Conservation (phyloP, 2,329 filamentous ascomycete genomes). For the Chaetomium strumarium region DNA sequence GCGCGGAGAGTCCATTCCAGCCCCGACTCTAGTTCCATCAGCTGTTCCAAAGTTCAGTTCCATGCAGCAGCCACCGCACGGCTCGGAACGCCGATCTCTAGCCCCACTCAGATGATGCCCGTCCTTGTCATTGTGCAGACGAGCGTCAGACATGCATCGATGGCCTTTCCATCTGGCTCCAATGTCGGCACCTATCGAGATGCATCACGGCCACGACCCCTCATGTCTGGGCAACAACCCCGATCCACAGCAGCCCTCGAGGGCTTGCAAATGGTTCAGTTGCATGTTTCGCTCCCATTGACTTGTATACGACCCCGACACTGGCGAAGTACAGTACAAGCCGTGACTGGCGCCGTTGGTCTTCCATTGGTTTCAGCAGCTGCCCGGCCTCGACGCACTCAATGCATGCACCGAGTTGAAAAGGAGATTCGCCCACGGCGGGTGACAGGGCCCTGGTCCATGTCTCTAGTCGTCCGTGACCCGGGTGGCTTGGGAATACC, state of each 20-base stretch:
- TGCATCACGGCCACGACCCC: background rate
- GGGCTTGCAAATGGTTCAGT: background rate
- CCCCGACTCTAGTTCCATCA: background rate
- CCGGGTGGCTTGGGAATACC: slow-evolving; percentile 22
- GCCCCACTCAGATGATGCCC: background rate
- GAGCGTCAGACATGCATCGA: slow-evolving; percentile 15
- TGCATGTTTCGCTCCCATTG: slow-evolving; percentile 13
- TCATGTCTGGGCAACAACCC: background rate
- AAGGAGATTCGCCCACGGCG: slow-evolving; percentile 8
- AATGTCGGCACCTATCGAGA: background rate
- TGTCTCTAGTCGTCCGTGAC: slow-evolving; percentile 10
- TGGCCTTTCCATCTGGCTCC: slow-evolving; percentile 8
- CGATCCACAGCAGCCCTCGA: background rate
- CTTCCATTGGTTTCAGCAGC: slow-evolving; percentile 20
- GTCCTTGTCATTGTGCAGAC: slow-evolving; percentile 13
- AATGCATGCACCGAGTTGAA: slow-evolving; percentile 3
- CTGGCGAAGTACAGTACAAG: background rate
- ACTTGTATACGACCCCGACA: background rate
- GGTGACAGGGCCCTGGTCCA: slow-evolving; percentile 11
- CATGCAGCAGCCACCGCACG: background rate
- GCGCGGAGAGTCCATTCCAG: too few relatives aligned
- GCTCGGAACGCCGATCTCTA: slow-evolving; percentile 5
- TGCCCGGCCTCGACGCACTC: slow-evolving; percentile 8
- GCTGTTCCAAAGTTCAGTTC: background rate
- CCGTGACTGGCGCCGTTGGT: background rate